Percentiles rank a stretch among this genome's conserved stretches.
Evolutionary conservation across 2,329 filamentous ascomycete species (phyloP).

Genomic region (Trichocomaceae sp.): DNA sequence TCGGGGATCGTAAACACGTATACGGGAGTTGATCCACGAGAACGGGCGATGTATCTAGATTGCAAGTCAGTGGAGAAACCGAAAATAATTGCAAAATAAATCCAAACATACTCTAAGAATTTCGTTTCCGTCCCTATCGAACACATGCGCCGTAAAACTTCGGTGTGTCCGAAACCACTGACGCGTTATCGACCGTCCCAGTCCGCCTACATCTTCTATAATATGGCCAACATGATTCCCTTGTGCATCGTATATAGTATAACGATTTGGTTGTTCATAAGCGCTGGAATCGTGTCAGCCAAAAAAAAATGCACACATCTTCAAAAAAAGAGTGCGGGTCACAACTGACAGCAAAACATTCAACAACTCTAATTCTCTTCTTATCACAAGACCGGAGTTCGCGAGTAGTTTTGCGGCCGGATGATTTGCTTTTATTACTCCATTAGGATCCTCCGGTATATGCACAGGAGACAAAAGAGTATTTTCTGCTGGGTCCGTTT

Average conservation of each 20-base stretch:
- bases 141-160: slow-evolving; percentile 59
- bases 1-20: slow-evolving; percentile 51
- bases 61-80: neutral
- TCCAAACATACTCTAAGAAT: slow-evolving; percentile 44
- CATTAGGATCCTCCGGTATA: slow-evolving; percentile 55
- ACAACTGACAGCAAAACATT: slow-evolving; percentile 51
- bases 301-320: neutral
- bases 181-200: slow-evolving; percentile 50
- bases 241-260: slow-evolving; percentile 58
- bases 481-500: slow-evolving; percentile 41
- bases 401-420: slow-evolving; percentile 53
- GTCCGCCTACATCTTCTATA: slow-evolving; percentile 56
- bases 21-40: slow-evolving; percentile 56
- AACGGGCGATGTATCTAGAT: slow-evolving; percentile 49
- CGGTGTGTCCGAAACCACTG: slow-evolving; percentile 58
- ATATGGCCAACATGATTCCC: slow-evolving; percentile 60
- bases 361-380: slow-evolving; percentile 60
- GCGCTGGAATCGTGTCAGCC: slow-evolving; percentile 33
- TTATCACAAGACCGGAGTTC: slow-evolving; percentile 57
- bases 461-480: slow-evolving; percentile 54
- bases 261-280: slow-evolving; percentile 61
- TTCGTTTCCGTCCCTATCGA: slow-evolving; percentile 55
- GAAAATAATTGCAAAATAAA: neutral
- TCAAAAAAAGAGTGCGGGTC: neutral
- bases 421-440: slow-evolving; percentile 52